Evolutionary conservation across 2,329 filamentous ascomycete genomes (phyloP), one percentile per base, ranked within the genome.

Genomic region (Ascochyta pisi): DNA sequence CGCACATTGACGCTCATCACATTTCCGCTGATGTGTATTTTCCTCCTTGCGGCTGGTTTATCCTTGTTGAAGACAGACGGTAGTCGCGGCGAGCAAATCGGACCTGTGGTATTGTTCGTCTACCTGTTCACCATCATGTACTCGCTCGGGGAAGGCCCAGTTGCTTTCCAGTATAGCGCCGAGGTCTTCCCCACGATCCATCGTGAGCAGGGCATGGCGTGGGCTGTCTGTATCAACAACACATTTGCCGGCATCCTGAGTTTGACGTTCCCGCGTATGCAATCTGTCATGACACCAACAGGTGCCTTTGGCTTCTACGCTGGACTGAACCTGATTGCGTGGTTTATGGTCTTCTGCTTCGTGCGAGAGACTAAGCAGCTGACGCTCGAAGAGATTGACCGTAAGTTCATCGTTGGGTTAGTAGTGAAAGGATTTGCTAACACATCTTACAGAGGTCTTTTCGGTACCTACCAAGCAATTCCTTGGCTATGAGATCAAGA

Each of bases 131-230:
- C 69, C 7, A 75, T 76, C 44, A 44, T 29, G 40, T 77, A 77
- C 60, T 75, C 71, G 10, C 54, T 75, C 3, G 74, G 74, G 9
- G 74, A 77, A 65, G 74, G 74, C 1, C 74, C 90, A 0, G 81
- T 87, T 26, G 88, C 75, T 3, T 77, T 77, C 68, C 70, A 74
- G 60, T 77, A 77, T 58, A 71, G 60, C 64, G 78, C 72, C 64
- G 69, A 74, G 39, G 70, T 74, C 2, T 74, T 74, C 61, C 72
- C 71, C n/a, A 74, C 72, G 16, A 75, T 76, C 27, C 70, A 74
- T 60, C 73, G 72, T 49, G 74, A 76, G 67, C 71, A 75, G 52
- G 73, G 74, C n/a, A 76, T 76, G 73, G 73, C 72, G 15, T 75
- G 72, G 74, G 74, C 69, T 23, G 74, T 77, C 12, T 75, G 69